phyloP scores from a whole-genome alignment of 345 rosid species.

The Balakata baccata region DNA sequence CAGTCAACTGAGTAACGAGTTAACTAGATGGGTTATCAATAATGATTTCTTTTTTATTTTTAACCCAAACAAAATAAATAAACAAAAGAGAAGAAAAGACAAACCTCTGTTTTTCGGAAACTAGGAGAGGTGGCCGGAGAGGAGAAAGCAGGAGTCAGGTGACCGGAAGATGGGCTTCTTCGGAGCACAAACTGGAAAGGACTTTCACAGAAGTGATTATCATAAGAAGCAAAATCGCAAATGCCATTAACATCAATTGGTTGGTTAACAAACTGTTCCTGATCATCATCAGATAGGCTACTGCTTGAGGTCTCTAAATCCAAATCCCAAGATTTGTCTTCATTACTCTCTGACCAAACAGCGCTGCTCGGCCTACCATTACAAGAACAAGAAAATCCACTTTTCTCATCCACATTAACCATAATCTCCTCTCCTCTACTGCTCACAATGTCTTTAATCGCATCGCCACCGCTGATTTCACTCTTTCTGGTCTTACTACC shows the following conservation, averaged over 20 bases:
- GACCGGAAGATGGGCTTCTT: constrained; percentile 47
- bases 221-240: too few relatives aligned
- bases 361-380: constrained; percentile 54
- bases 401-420: background rate
- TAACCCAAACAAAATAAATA: too few relatives aligned
- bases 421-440: constrained; percentile 13
- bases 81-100: constrained; percentile 8
- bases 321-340: constrained; percentile 56
- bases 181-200: constrained; percentile 67
- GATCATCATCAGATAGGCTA: constrained; percentile 41
- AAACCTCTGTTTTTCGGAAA: constrained; percentile 46
- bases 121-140: constrained; percentile 67
- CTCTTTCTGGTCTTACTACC: constrained; percentile 29
- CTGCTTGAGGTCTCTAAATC: constrained; percentile 43
- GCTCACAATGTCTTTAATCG: constrained; percentile 21
- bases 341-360: constrained; percentile 65
- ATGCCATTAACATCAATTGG: constrained; percentile 14
- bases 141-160: constrained; percentile 58
- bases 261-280: constrained; percentile 21
- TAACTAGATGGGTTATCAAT: constrained; percentile 4
- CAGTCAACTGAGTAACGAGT: constrained; percentile 30
- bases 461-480: constrained; percentile 30
- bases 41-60: too few relatives aligned
- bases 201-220: constrained; percentile 49
- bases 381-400: background rate